phyloP scores from a whole-genome alignment of 331 rosid genomes.

The Malus hybrid region DNA sequence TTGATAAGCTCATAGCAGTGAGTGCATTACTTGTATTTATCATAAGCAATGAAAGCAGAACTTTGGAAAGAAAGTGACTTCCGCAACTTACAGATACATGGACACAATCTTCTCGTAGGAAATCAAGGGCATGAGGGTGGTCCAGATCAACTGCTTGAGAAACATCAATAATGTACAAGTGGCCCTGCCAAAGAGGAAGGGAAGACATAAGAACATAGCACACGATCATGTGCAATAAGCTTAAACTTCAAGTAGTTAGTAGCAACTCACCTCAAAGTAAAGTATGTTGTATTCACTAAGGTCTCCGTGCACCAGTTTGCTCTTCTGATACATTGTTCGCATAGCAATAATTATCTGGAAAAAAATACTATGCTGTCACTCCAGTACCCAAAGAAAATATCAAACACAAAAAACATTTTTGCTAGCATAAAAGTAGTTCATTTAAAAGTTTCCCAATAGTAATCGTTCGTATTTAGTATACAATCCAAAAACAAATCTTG shows the following conservation, averaged over 20 bases:
- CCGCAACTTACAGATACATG: slow-evolving; percentile 58
- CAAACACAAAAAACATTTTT: not conserved
- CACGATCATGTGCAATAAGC: not conserved
- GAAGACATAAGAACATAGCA: not conserved
- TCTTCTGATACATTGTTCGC: slow-evolving; percentile 85
- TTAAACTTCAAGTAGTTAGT: not conserved
- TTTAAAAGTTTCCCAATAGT: not conserved
- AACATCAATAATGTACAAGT: slow-evolving; percentile 82
- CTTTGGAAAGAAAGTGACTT: not conserved
- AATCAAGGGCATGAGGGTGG: slow-evolving; percentile 84
- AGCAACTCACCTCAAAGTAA: slow-evolving; percentile 54
- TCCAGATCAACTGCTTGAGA: slow-evolving; percentile 95
- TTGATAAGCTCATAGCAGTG: not conserved
- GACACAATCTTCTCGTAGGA: slow-evolving; percentile 74
- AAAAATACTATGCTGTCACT: not conserved
- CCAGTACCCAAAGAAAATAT: not conserved
- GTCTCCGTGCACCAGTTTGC: slow-evolving; percentile 94
- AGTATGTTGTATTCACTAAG: slow-evolving; percentile 94
- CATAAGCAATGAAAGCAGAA: not conserved
- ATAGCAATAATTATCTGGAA: slow-evolving; percentile 67
- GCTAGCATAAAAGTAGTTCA: not conserved
- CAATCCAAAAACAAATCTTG: not conserved
- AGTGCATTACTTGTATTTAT: not conserved
- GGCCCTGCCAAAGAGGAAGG: slow-evolving; percentile 51
- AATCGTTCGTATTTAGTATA: not conserved